A percentile compares a stretch with the other conserved stretches of the same genome.
Evolutionary conservation across 306 rosid genomes (phyloP).

Genomic region (Oemleria cerasiformis): DNA sequence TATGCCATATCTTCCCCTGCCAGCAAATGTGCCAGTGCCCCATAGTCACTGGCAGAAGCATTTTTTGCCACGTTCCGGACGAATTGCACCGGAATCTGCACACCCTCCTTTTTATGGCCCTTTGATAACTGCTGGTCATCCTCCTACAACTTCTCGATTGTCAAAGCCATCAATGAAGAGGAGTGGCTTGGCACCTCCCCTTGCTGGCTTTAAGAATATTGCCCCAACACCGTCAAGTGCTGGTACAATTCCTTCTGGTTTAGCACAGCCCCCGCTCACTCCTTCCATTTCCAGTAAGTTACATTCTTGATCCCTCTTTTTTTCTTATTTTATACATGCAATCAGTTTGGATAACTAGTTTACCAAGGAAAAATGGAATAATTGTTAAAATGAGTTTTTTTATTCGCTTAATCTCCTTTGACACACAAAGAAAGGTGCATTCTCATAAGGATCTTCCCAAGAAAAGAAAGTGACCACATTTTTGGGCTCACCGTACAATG

Average conservation of each 20-base stretch:
- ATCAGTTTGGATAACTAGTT: slow-evolving; percentile 11
- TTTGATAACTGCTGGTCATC: slow-evolving; percentile 38
- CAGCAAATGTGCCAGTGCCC: slow-evolving; percentile 31
- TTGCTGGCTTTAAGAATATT: slow-evolving; percentile 44
- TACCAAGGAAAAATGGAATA: slow-evolving; percentile 9
- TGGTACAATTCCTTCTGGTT: slow-evolving; percentile 58
- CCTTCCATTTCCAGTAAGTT: slow-evolving; percentile 66
- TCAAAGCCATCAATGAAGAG: slow-evolving; percentile 58
- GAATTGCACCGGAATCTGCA: slow-evolving; percentile 36
- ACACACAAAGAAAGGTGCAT: neutral
- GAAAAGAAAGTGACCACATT: neutral
- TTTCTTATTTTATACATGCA: neutral
- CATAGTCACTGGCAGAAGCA: slow-evolving; percentile 30
- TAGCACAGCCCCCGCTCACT: slow-evolving; percentile 72
- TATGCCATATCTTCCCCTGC: slow-evolving; percentile 43
- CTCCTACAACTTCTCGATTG: slow-evolving; percentile 53
- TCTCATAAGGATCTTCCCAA: neutral
- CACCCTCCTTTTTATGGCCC: slow-evolving; percentile 51
- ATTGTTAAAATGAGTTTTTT: neutral
- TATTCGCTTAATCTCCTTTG: neutral
- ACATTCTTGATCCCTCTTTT: neutral
- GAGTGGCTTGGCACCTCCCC: slow-evolving; percentile 49
- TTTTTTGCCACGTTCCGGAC: slow-evolving; percentile 35
- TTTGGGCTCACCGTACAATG: neutral
- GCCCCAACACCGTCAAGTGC: slow-evolving; percentile 53